phyloP scores from a whole-genome alignment of 768 basidiomycete genomes.

The Tricholoma saponaceum region DNA sequence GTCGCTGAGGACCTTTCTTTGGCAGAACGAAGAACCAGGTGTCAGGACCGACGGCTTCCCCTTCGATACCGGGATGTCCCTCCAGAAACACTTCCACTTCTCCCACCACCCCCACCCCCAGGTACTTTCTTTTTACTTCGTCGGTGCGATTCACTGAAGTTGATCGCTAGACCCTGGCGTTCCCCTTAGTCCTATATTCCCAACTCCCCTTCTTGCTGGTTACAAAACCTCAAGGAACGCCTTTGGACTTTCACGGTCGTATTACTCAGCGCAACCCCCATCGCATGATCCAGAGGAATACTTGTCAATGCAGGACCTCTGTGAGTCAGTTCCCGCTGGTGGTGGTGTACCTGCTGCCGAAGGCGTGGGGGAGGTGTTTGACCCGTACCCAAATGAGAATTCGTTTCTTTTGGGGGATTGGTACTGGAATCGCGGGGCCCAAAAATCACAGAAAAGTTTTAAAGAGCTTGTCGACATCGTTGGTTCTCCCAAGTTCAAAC shows the following conservation, averaged over 20 bases:
- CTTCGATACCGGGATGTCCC: neutral
- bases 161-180: neutral
- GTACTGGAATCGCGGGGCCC: constrained; percentile 4
- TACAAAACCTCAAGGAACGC: neutral
- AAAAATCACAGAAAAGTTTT: constrained; percentile 7
- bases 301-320: neutral
- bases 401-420: no score
- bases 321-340: neutral
- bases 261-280: neutral
- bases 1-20: neutral
- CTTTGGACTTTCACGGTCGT: neutral
- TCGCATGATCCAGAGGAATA: neutral
- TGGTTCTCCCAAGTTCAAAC: neutral
- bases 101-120: neutral
- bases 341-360: neutral
- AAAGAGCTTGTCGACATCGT: constrained; percentile 8
- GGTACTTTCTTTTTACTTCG: neutral
- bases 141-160: neutral
- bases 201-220: neutral
- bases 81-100: neutral
- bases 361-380: neutral
- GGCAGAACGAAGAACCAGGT: neutral
- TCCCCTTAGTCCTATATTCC: neutral
- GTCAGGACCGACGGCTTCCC: neutral
- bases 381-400: constrained; percentile 9